A percentile compares a stretch with the other conserved stretches of the same genome.
Evolutionary conservation across 768 basidiomycete genomes (phyloP).

Genomic region (Mycena rosella): DNA sequence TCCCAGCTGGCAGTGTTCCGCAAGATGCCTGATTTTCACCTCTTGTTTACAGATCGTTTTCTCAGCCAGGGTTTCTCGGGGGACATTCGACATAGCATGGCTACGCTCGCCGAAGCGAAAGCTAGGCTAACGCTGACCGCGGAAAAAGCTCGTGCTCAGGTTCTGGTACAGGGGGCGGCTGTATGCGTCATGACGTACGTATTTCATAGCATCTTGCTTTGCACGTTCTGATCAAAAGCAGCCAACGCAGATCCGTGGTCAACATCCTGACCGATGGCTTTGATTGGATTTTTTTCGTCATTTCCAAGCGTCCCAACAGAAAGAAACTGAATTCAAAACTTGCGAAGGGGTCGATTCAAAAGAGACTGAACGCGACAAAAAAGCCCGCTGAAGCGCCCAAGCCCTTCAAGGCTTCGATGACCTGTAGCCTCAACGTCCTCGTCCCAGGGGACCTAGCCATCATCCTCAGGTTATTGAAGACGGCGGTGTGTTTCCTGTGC

Average conservation of each 20-base stretch:
- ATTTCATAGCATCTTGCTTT: too few relatives aligned
- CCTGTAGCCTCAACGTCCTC: neutral
- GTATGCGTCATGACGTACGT: constrained; percentile 3
- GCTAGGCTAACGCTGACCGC: neutral
- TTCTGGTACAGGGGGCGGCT: neutral
- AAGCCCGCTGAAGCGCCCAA: neutral
- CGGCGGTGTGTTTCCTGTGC: neutral
- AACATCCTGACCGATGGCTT: neutral
- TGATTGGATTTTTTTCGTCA: neutral
- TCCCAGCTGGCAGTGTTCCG: too few relatives aligned
- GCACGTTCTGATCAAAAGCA: neutral
- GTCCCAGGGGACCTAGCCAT: neutral
- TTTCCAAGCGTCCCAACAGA: neutral
- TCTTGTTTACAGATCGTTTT: too few relatives aligned
- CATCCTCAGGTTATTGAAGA: neutral
- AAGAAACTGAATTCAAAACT: too few relatives aligned
- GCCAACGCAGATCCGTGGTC: neutral
- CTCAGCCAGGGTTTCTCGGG: neutral
- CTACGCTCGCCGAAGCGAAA: neutral
- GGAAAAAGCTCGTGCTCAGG: neutral
- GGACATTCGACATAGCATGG: neutral
- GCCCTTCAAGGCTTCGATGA: neutral
- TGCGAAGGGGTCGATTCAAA: too few relatives aligned
- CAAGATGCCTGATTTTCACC: too few relatives aligned
- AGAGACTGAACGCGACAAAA: too few relatives aligned